These are phyloP conservation scores for Aspergillus phoenicis DNA, from an alignment of 2,329 filamentous ascomycete species.

Conservation along the genomic window DNA sequence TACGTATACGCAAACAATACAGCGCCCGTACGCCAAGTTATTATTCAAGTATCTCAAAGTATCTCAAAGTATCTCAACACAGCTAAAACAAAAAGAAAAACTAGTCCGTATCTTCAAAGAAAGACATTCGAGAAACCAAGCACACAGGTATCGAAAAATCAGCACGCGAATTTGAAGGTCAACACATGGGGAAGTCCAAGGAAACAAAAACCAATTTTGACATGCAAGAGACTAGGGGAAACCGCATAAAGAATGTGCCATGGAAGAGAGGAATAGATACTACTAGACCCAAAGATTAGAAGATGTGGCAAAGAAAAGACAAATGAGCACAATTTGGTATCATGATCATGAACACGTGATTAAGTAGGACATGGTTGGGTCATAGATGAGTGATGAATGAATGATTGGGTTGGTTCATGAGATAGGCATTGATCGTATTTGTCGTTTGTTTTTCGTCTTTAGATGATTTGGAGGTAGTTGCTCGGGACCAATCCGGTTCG, in stretches of 20 bases:
- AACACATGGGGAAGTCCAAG: background rate
- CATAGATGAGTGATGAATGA: conserved; percentile 14
- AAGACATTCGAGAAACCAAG: background rate
- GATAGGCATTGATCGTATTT: conserved; percentile 7
- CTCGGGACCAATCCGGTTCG: conserved; percentile 64
- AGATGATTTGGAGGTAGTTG: conserved; percentile 66
- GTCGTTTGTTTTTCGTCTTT: conserved; percentile 16
- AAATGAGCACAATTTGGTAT: conserved; percentile 22
- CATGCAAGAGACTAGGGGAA: background rate
- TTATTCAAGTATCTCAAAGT: background rate
- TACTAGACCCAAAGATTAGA: too few species aligned
- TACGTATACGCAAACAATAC: background rate
- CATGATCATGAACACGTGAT: conserved; percentile 26
- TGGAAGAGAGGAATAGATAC: background rate
- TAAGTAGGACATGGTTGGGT: conserved; percentile 9
- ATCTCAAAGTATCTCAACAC: background rate
- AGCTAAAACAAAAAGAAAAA: background rate
- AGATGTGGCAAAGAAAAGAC: background rate
- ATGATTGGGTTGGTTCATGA: conserved; percentile 27
- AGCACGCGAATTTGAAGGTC: background rate
- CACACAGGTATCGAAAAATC: background rate
- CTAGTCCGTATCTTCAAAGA: background rate
- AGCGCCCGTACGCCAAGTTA: conserved; percentile 8
- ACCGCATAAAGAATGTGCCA: background rate
- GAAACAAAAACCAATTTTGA: background rate